Evolutionary conservation across 2,329 filamentous ascomycete species (phyloP).

Genomic region (Neophaeococcomyces aloes): DNA sequence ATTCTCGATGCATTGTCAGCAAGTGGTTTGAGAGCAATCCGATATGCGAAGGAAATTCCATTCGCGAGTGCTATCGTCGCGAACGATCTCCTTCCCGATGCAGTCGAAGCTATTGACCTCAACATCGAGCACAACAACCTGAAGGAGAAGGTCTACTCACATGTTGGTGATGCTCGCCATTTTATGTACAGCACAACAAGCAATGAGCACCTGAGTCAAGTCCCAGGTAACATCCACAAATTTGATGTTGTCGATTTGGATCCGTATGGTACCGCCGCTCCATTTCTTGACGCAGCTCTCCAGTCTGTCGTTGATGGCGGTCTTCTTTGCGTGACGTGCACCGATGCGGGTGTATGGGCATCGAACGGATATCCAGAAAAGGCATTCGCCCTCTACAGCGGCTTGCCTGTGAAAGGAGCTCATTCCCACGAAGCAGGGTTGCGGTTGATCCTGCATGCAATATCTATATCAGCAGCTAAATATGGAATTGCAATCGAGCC

Average conservation of each 20-base stretch:
- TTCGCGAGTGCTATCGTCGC: constrained; percentile 72
- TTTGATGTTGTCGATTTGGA: constrained; percentile 96
- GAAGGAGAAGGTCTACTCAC: constrained; percentile 57
- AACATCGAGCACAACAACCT: constrained; percentile 80
- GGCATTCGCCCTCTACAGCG: constrained; percentile 85
- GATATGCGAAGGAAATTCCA: constrained; percentile 85
- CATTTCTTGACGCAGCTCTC: constrained; percentile 83
- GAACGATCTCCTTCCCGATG: constrained; percentile 74
- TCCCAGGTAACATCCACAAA: constrained; percentile 37
- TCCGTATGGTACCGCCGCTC: constrained; percentile 85
- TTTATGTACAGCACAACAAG: constrained; percentile 77
- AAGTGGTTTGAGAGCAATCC: constrained; percentile 78
- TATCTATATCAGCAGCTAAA: constrained; percentile 68
- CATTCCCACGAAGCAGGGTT: constrained; percentile 84
- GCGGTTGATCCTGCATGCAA: constrained; percentile 70
- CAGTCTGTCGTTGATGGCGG: constrained; percentile 82
- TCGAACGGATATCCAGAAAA: constrained; percentile 93
- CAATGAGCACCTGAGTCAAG: constrained; percentile 27
- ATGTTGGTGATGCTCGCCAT: constrained; percentile 70
- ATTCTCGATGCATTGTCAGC: constrained; percentile 93
- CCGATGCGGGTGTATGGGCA: constrained; percentile 89
- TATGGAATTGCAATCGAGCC: constrained; percentile 87
- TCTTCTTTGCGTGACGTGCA: constrained; percentile 88
- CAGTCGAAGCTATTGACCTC: constrained; percentile 67
- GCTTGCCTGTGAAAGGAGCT: constrained; percentile 70